phyloP scores from a whole-genome alignment of 139 green algal genomes.

The Closterium sp. region DNA sequence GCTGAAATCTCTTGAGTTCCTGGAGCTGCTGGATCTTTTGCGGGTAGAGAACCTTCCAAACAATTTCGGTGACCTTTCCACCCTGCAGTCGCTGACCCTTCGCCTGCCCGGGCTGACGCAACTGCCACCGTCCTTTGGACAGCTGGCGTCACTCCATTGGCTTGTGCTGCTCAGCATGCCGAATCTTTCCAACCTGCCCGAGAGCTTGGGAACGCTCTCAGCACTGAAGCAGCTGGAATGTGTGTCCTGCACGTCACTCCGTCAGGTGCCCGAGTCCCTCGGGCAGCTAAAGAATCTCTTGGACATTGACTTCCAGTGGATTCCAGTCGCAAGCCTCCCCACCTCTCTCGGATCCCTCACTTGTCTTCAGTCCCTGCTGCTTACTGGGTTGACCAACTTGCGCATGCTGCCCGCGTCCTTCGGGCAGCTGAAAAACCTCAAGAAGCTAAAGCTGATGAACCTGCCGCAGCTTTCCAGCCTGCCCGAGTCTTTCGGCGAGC shows the following conservation, averaged over 20 bases:
- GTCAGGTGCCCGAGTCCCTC: constrained; percentile 12
- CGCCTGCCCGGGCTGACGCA: background rate
- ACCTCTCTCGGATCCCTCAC: background rate
- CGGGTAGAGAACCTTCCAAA: background rate
- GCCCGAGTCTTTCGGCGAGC: background rate
- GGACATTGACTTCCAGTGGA: background rate
- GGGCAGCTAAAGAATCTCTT: background rate
- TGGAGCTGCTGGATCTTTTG: background rate
- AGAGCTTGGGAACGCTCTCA: background rate
- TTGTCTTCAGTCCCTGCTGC: background rate
- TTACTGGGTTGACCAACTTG: background rate
- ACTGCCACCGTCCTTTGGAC: background rate
- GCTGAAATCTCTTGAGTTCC: constrained; percentile 6
- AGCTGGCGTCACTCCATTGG: constrained; percentile 7
- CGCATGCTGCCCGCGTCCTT: background rate
- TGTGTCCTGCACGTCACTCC: background rate
- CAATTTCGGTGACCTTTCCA: background rate
- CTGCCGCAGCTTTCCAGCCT: background rate
- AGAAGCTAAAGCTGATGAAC: constrained; percentile 7
- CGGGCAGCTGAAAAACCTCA: background rate
- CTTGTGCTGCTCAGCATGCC: constrained; percentile 10
- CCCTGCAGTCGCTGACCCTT: constrained; percentile 16
- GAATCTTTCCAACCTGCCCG: background rate
- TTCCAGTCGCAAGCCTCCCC: background rate
- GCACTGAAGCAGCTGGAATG: background rate